Evolutionary conservation across 1,284 basidiomycete species (phyloP).

Genomic region (Butyriboletus appendiculatus): DNA sequence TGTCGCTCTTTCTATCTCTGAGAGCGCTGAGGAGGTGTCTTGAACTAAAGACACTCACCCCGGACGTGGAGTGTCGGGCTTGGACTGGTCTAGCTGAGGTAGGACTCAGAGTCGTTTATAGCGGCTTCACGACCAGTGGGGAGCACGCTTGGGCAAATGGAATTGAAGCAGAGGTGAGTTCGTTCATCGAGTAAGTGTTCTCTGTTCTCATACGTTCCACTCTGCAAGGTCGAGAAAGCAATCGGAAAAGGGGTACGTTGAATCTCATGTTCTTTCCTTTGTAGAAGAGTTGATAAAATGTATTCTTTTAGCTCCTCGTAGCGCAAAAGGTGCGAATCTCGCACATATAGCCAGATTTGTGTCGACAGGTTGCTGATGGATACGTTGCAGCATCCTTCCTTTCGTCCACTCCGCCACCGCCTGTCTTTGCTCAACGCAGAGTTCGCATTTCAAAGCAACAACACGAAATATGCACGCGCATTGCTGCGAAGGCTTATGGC

Average conservation of each 20-base stretch:
- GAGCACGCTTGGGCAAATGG: conserved; percentile 47
- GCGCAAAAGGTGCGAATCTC: conserved; percentile 53
- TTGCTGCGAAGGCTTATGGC: conserved; percentile 55
- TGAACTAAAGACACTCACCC: conserved; percentile 48
- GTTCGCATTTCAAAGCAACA: conserved; percentile 43
- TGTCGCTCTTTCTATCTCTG: conserved; percentile 57
- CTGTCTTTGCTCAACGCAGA: conserved; percentile 60
- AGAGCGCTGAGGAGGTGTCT: conserved; percentile 57
- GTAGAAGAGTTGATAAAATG: conserved; percentile 1
- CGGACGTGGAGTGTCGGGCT: conserved; percentile 63
- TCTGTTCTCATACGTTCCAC: conserved; percentile 1
- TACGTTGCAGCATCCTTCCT: conserved; percentile 53
- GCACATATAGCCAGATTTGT: conserved; percentile 9
- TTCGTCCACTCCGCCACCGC: conserved; percentile 57
- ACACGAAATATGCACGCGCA: conserved; percentile 57
- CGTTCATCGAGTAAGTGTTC: background rate
- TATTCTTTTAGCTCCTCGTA: conserved; percentile 50
- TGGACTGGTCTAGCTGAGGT: conserved; percentile 69
- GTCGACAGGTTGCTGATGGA: conserved; percentile 3
- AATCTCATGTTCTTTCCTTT: background rate
- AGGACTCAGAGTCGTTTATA: conserved; percentile 54
- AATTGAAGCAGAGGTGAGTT: conserved; percentile 53
- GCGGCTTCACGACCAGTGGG: conserved; percentile 42
- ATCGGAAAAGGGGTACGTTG: conserved; percentile 49
- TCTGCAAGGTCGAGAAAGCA: conserved; percentile 48